phyloP scores from a whole-genome alignment of 306 rosid genomes.

The Prunus mira region DNA sequence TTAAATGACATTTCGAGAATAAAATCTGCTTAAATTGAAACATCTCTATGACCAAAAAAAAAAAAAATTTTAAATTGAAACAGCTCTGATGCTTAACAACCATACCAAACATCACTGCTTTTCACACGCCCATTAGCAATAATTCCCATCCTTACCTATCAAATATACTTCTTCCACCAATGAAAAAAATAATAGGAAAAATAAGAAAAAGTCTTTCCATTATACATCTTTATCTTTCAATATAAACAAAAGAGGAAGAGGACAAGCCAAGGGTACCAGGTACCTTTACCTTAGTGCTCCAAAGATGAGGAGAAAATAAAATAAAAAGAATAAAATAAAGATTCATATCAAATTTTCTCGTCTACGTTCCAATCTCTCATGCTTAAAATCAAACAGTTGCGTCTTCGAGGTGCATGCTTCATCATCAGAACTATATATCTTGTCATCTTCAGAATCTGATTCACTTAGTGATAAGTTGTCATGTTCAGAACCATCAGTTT shows the following conservation, averaged over 20 bases:
- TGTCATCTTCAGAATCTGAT: slow-evolving; percentile 22
- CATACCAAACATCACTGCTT: not conserved
- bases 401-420: slow-evolving; percentile 27
- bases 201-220: not conserved
- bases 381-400: slow-evolving; percentile 11
- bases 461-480: slow-evolving; percentile 21
- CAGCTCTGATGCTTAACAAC: not conserved
- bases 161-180: not conserved
- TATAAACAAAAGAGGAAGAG: not conserved
- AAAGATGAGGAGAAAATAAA: not conserved
- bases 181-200: not conserved
- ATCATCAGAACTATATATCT: slow-evolving; percentile 24
- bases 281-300: not conserved
- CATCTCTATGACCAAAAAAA: not conserved
- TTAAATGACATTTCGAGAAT: not conserved
- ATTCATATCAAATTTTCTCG: not conserved
- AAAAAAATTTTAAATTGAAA: not conserved
- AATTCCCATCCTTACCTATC: not conserved
- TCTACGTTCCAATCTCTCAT: not conserved
- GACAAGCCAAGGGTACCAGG: not conserved
- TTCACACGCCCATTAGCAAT: not conserved
- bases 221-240: not conserved
- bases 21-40: not conserved
- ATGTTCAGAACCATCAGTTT: slow-evolving; percentile 37
- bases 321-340: not conserved